These are phyloP conservation scores for Collybia nuda DNA, from an alignment of 768 basidiomycete species.

Conservation along the genomic window DNA sequence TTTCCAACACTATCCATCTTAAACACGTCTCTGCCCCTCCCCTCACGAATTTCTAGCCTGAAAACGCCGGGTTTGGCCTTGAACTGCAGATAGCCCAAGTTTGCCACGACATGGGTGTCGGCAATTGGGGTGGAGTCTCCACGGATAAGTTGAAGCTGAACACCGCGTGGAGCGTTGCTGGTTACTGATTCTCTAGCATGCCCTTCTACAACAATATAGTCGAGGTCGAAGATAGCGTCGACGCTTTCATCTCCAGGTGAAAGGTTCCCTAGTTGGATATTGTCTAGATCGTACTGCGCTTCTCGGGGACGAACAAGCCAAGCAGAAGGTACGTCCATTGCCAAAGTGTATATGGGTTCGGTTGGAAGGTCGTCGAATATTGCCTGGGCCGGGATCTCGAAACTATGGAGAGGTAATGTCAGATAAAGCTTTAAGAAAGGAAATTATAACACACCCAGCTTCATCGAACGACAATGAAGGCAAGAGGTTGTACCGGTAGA, in stretches of 20 bases:
- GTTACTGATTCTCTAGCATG: conserved; percentile 78
- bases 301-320: conserved; percentile 94
- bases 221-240: conserved; percentile 81
- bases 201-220: conserved; percentile 91
- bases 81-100: conserved; percentile 95
- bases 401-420: conserved; percentile 30
- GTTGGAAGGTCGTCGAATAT: conserved; percentile 73
- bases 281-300: conserved; percentile 92
- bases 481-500: conserved; percentile 79
- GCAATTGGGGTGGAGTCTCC: conserved; percentile 52
- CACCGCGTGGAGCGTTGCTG: conserved; percentile 77
- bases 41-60: conserved; percentile 77
- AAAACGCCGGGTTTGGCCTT: conserved; percentile 91
- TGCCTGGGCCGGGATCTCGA: conserved; percentile 57
- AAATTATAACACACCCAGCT: conserved; percentile 53
- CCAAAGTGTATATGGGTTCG: conserved; percentile 92
- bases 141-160: conserved; percentile 80
- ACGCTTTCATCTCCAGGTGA: conserved; percentile 61
- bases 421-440: not conserved
- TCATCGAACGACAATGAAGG: conserved; percentile 62
- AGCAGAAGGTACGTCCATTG: conserved; percentile 85
- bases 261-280: conserved; percentile 80
- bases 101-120: conserved; percentile 92
- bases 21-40: conserved; percentile 80
- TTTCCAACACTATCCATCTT: conserved; percentile 84